Evolutionary conservation across 768 basidiomycete genomes (phyloP).

Genomic region (Russula abietina): DNA sequence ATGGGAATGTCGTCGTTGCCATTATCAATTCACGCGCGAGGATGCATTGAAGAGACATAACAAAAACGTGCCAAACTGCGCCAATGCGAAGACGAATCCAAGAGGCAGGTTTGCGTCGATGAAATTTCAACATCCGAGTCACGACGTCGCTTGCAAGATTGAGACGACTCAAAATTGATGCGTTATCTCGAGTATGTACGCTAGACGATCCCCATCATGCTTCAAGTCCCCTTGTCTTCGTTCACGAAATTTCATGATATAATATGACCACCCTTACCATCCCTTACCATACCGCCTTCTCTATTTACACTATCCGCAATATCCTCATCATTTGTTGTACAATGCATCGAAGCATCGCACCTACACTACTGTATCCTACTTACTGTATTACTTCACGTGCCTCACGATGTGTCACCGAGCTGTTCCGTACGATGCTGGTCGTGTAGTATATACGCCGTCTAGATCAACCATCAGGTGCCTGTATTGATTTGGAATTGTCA

Average conservation of each 20-base stretch:
- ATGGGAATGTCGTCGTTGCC: slow-evolving; percentile 19
- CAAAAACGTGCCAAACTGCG: slow-evolving; percentile 19
- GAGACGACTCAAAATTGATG: neutral
- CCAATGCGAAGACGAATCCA: neutral
- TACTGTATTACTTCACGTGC: neutral
- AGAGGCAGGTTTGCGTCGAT: slow-evolving; percentile 2
- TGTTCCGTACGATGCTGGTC: neutral
- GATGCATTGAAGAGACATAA: slow-evolving; percentile 23
- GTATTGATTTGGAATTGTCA: neutral
- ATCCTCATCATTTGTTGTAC: neutral
- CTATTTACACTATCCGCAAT: neutral
- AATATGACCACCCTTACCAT: neutral
- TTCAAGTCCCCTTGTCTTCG: neutral
- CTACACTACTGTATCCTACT: neutral
- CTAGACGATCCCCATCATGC: neutral
- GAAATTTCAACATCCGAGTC: neutral
- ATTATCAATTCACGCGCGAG: slow-evolving; percentile 21
- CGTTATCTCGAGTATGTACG: neutral
- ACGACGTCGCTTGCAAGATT: neutral
- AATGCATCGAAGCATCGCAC: neutral
- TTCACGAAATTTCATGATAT: neutral
- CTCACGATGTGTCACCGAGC: neutral
- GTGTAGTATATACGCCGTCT: neutral
- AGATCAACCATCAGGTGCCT: neutral
- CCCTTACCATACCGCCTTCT: neutral